Evolutionary conservation across 2,329 filamentous ascomycete genomes (phyloP).

Genomic region (Monosporascus sp.): DNA sequence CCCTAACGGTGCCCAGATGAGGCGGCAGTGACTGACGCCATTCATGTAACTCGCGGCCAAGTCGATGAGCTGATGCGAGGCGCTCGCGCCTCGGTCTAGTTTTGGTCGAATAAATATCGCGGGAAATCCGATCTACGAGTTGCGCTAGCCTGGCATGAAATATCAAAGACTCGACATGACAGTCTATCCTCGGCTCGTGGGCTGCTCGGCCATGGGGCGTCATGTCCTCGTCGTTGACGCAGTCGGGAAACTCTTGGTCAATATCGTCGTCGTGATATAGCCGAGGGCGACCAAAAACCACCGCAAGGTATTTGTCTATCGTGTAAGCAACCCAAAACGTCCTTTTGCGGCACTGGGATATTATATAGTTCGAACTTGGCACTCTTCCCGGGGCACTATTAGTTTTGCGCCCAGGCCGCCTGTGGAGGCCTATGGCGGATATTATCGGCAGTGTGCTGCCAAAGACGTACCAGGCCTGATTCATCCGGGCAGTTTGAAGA

Average conservation of each 20-base stretch:
- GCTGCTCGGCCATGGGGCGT: conserved; percentile 33
- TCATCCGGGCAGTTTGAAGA: conserved; percentile 53
- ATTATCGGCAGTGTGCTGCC: conserved; percentile 51
- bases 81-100: conserved; percentile 30
- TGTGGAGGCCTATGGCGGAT: conserved; percentile 39
- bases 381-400: no score
- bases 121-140: conserved; percentile 35
- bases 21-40: conserved; percentile 38
- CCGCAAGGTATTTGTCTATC: conserved; percentile 58
- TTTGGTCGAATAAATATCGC: conserved; percentile 35
- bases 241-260: conserved; percentile 48
- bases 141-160: conserved; percentile 29
- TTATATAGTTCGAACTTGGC: no score
- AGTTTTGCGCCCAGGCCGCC: conserved; percentile 13
- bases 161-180: conserved; percentile 27
- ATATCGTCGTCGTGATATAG: conserved; percentile 61
- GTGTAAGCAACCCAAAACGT: conserved; percentile 60
- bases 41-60: conserved; percentile 27
- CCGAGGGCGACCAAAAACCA: conserved; percentile 57
- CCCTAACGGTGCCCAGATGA: conserved; percentile 37
- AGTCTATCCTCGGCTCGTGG: conserved; percentile 9
- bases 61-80: conserved; percentile 30
- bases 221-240: conserved; percentile 54
- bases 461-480: conserved; percentile 58
- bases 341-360: conserved; percentile 19